Evolutionary conservation across 2,329 filamentous ascomycete genomes (phyloP).

Genomic region (Trichophyton rubrum): DNA sequence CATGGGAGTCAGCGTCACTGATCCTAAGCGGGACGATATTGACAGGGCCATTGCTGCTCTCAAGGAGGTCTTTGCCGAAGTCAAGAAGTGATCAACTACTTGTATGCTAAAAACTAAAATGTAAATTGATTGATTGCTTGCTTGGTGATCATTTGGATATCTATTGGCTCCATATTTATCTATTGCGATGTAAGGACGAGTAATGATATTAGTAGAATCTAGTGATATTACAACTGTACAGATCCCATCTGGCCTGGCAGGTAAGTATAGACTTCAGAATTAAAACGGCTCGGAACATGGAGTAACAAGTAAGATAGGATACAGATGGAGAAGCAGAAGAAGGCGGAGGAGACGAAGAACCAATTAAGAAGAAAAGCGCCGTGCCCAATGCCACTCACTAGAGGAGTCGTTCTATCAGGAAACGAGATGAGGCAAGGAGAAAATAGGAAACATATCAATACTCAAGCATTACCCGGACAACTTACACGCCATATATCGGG

Average conservation of each 20-base stretch:
- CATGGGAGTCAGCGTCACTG: slow-evolving; percentile 89
- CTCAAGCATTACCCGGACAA: background rate
- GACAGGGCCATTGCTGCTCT: slow-evolving; percentile 71
- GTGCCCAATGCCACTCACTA: background rate
- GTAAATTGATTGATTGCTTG: background rate
- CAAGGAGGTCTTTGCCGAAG: slow-evolving; percentile 60
- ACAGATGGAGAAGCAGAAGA: background rate
- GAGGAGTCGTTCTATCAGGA: background rate
- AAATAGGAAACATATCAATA: background rate
- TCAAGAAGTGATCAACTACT: slow-evolving; percentile 43
- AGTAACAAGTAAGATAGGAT: background rate
- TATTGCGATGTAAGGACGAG: background rate
- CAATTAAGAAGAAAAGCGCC: background rate
- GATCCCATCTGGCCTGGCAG: background rate
- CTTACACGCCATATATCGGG: background rate
- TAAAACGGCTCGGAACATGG: too few relatives aligned
- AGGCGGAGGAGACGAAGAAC: background rate
- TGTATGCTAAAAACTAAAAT: too few relatives aligned
- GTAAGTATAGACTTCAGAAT: too few relatives aligned
- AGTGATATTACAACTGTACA: slow-evolving; percentile 2
- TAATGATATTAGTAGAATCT: background rate
- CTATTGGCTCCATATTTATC: background rate
- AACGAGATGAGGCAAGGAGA: background rate
- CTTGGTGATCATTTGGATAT: background rate
- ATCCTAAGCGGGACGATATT: slow-evolving; percentile 66